Percentiles rank a stretch among this genome's conserved stretches.
phyloP scores from a whole-genome alignment of 805 yeast genomes.

The Lipomyces sp. region DNA sequence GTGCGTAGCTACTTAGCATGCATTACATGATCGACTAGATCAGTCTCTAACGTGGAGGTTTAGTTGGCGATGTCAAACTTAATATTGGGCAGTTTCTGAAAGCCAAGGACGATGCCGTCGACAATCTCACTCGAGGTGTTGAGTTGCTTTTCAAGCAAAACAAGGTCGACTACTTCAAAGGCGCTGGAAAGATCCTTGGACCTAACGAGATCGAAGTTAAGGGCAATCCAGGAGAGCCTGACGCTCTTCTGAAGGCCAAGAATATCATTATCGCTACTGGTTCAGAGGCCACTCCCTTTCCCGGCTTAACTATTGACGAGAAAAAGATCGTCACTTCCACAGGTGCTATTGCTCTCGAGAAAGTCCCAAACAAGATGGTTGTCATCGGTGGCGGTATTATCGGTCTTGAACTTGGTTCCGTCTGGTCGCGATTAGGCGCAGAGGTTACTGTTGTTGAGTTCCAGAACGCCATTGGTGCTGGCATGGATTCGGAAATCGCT shows the following conservation, averaged over 20 bases:
- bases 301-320: conserved; percentile 95
- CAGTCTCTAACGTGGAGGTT: conserved; percentile 4
- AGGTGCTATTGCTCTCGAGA: conserved; percentile 82
- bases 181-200: conserved; percentile 83
- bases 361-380: conserved; percentile 88
- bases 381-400: conserved; percentile 99
- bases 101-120: conserved; percentile 90
- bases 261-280: conserved; percentile 97
- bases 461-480: conserved; percentile 91
- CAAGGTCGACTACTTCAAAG: conserved; percentile 92
- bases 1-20: conserved; percentile 42
- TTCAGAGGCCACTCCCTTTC: conserved; percentile 98
- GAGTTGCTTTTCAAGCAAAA: conserved; percentile 95
- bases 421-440: conserved; percentile 91
- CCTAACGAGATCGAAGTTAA: conserved; percentile 78
- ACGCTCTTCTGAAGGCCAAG: conserved; percentile 73
- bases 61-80: conserved; percentile 63
- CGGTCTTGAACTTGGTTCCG: conserved; percentile 99
- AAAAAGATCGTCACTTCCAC: conserved; percentile 96
- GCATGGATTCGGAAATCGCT: conserved; percentile 96
- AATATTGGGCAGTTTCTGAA: conserved; percentile 81
- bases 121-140: conserved; percentile 88
- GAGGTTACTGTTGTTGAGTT: conserved; percentile 95
- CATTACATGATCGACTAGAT: not conserved
- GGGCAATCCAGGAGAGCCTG: conserved; percentile 85